These are phyloP conservation scores for Fusarium tricinctum DNA, from an alignment of 2,329 filamentous ascomycete genomes.

Conservation along the genomic window DNA sequence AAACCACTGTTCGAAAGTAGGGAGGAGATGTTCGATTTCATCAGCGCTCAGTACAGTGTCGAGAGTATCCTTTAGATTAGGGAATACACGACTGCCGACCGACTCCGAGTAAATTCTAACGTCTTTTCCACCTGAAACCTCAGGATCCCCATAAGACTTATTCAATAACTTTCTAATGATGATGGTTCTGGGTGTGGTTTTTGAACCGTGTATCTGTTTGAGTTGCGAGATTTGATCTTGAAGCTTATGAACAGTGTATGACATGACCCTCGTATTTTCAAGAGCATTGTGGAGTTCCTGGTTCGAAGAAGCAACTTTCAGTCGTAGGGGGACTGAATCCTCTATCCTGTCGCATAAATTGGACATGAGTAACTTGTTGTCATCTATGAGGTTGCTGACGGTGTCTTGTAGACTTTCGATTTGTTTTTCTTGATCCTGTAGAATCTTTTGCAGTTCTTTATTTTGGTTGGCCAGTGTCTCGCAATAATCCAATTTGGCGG, in stretches of 20 bases:
- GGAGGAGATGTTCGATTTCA: slow-evolving; percentile 1
- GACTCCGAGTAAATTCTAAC: background rate
- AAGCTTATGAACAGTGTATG: slow-evolving; percentile 4
- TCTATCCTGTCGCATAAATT: background rate
- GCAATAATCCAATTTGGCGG: background rate
- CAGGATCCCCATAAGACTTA: background rate
- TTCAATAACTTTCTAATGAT: background rate
- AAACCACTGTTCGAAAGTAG: slow-evolving; percentile 10
- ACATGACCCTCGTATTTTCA: background rate
- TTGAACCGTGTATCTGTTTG: background rate
- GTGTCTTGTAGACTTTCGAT: slow-evolving; percentile 1
- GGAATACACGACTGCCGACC: background rate
- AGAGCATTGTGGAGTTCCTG: background rate
- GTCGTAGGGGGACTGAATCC: background rate
- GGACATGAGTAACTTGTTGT: background rate
- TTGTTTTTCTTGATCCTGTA: slow-evolving; percentile 5
- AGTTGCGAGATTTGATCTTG: slow-evolving; percentile 1
- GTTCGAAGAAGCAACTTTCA: background rate
- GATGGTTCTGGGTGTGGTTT: background rate
- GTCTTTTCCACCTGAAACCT: background rate
- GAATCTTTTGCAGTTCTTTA: background rate
- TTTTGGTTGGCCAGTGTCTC: background rate
- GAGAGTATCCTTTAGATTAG: background rate
- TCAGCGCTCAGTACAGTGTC: background rate
- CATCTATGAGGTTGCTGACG: background rate